A percentile compares a stretch with the other conserved stretches of the same genome.
Evolutionary conservation across 2,329 filamentous ascomycete genomes (phyloP).

Genomic region (Fusarium xyrophilum): DNA sequence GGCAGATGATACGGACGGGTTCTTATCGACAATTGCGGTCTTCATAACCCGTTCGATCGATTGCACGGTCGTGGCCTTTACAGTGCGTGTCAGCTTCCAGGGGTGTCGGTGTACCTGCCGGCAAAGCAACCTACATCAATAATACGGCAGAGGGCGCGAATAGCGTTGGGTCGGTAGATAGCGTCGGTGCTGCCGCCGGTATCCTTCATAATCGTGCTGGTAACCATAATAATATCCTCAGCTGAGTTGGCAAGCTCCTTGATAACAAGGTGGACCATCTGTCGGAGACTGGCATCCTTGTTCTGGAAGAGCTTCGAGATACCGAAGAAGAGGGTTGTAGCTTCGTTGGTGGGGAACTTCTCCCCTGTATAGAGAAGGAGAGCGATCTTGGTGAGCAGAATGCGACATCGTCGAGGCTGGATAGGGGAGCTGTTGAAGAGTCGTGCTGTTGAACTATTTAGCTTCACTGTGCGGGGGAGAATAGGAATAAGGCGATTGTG

Average conservation of each 20-base stretch:
- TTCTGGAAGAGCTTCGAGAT: constrained; percentile 99
- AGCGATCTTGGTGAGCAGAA: constrained; percentile 95
- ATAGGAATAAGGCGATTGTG: constrained; percentile 42
- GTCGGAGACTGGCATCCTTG: constrained; percentile 95
- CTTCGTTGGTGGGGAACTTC: constrained; percentile 95
- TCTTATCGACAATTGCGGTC: constrained; percentile 99
- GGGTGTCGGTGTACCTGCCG: constrained; percentile 26
- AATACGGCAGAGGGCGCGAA: constrained; percentile 92
- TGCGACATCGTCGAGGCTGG: constrained; percentile 95
- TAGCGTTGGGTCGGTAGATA: constrained; percentile 93
- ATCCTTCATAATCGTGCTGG: constrained; percentile 99
- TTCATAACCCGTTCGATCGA: constrained; percentile 99
- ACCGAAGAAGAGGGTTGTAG: constrained; percentile 96
- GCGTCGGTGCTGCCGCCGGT: constrained; percentile 94
- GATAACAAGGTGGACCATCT: constrained; percentile 98
- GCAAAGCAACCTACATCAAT: constrained; percentile 75
- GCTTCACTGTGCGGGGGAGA: constrained; percentile 42
- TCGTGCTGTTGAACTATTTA: constrained; percentile 70
- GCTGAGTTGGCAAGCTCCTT: constrained; percentile 96
- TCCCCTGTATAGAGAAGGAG: constrained; percentile 96
- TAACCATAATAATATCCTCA: constrained; percentile 99
- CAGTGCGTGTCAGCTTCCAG: constrained; percentile 42
- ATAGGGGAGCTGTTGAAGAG: constrained; percentile 98
- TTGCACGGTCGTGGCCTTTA: constrained; percentile 88
- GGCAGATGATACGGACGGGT: constrained; percentile 93